These are phyloP conservation scores for Dictyostelium intermedium DNA, from an alignment of 78 protist species.

Conservation along the genomic window DNA sequence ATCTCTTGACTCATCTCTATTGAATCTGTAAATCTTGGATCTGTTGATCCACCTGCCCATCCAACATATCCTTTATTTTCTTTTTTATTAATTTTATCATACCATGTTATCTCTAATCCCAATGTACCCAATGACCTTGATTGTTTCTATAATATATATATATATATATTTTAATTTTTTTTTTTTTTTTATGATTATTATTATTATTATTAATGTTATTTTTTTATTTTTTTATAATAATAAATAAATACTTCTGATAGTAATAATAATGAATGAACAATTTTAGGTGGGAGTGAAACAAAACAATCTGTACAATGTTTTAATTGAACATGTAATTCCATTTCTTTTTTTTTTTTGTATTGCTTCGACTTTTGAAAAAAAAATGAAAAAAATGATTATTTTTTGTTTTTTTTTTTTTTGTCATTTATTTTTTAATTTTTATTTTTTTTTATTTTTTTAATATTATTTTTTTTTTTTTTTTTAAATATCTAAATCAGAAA, in stretches of 20 bases:
- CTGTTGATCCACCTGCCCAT: conserved; percentile 71
- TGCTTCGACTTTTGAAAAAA: too few species aligned
- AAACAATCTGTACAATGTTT: conserved; percentile 70
- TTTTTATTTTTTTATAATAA: background rate
- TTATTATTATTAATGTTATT: background rate
- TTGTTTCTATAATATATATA: background rate
- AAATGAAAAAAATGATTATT: too few species aligned
- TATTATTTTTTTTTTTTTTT: background rate
- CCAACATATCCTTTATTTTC: conserved; percentile 61
- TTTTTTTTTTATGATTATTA: background rate
- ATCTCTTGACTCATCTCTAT: conserved; percentile 70
- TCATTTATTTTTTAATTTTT: too few species aligned
- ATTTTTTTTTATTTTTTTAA: too few species aligned
- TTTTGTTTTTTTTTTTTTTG: too few species aligned
- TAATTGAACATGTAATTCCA: conserved; percentile 69
- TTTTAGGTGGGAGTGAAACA: conserved; percentile 54
- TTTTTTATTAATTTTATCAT: conserved; percentile 28
- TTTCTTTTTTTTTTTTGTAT: background rate
- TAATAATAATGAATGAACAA: conserved; percentile 16
- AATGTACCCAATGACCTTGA: conserved; percentile 24
- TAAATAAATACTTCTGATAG: conserved; percentile 27
- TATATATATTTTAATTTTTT: background rate
- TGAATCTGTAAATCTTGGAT: conserved; percentile 22
- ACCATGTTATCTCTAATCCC: conserved; percentile 63
- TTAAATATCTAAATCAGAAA: background rate